A percentile compares a stretch with the other conserved stretches of the same genome.
phyloP scores from a whole-genome alignment of 768 basidiomycete species.

The Lentinula boryana region DNA sequence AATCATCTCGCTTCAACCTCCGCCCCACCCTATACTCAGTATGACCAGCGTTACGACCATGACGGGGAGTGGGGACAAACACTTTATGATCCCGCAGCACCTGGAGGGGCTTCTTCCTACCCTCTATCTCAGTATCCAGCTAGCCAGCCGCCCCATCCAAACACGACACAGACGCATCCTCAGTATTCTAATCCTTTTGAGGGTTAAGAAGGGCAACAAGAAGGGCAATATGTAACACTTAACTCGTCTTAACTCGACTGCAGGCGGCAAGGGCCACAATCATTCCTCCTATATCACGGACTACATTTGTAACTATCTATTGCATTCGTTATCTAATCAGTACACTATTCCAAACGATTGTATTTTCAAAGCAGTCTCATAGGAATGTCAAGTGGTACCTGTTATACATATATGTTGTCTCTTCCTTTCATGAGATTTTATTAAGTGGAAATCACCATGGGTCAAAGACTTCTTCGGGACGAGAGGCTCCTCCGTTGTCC shows the following conservation, averaged over 20 bases:
- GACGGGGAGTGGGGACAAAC: slow-evolving; percentile 5
- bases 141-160: neutral
- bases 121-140: neutral
- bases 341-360: neutral
- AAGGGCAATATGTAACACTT: neutral
- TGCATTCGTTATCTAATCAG: neutral
- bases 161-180: neutral
- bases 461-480: too few species aligned
- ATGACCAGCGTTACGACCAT: slow-evolving; percentile 6
- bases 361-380: too few species aligned
- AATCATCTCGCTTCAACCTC: slow-evolving; percentile 1
- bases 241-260: neutral
- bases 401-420: too few species aligned
- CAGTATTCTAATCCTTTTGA: slow-evolving; percentile 6
- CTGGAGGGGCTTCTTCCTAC: neutral
- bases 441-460: too few species aligned
- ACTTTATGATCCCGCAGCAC: slow-evolving; percentile 1
- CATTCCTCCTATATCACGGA: neutral
- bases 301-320: slow-evolving; percentile 1
- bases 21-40: slow-evolving; percentile 1
- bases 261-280: neutral
- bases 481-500: too few species aligned
- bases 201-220: neutral
- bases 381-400: too few species aligned
- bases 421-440: too few species aligned